Evolutionary conservation across 371 early-diverging fungal species (phyloP), one percentile per base, ranked within the genome.

Genomic region (Haplosporangium sp.): DNA sequence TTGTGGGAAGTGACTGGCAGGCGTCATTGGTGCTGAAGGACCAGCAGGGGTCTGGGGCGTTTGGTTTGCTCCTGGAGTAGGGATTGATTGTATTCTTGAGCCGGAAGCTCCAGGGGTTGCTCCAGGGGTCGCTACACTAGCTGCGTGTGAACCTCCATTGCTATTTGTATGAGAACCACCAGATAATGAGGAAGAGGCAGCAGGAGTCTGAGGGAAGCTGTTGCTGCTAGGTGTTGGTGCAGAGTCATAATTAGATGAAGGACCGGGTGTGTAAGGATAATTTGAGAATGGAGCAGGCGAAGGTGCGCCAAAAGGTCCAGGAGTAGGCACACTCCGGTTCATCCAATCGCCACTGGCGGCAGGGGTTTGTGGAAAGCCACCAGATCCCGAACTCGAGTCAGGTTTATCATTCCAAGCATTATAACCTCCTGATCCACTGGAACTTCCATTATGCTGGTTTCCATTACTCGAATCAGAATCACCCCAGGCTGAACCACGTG

Each of bases 21-120:
- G 88, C 71, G 67, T 84, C 79, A 50, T 83, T 42, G 71, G 88
- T 44, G 81, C 74, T 39, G 74, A 64, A 15, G 81, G 65, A 20
- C 74, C 88, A 7, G 87, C 89, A n/a, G 92, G 89, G 34, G 88
- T 89, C 50, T 88, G 84, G 11, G 88, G 89, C 44, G 86, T 83
- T 61, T 86, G 71, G 27, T 75, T 77, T 8, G 84, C 88, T 11
- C 87, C 86, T 38, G 88, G 85, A 13, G 84, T 86, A 39, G 85
- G 72, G 34, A 85, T 67, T 15, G 77, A 69, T 60, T 67, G 71
- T 71, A 70, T 35, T 61, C 71, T 65, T 48, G 70, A 59, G 11
- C 38, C 61, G 44, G 64, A 64, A 11, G 72, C 67, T 2, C 75
- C 75, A 13, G 74, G 70, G 2, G 79, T 74, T 4, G 78, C 75